phyloP scores from a whole-genome alignment of 192 early-diverging fungal genomes.

The Coemansia sp. region DNA sequence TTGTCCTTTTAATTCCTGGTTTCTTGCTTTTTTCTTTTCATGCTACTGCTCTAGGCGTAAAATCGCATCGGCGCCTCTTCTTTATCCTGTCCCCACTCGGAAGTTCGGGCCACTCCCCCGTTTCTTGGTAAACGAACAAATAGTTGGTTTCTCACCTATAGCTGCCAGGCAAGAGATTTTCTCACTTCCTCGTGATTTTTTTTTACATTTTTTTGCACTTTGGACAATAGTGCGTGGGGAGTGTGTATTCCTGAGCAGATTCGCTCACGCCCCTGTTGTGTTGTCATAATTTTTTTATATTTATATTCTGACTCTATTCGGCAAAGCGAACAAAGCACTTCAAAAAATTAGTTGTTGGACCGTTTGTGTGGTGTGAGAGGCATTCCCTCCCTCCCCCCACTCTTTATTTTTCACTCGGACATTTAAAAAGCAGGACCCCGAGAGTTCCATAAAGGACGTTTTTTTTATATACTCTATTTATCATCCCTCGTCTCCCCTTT shows the following conservation, averaged over 20 bases:
- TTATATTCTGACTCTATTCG: neutral
- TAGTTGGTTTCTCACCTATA: neutral
- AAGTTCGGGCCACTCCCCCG: neutral
- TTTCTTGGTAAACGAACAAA: neutral
- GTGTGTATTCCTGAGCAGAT: neutral
- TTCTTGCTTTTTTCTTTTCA: neutral
- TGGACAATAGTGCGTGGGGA: slow-evolving; percentile 3
- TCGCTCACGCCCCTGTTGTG: slow-evolving; percentile 1
- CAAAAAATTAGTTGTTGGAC: neutral
- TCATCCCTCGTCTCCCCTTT: neutral
- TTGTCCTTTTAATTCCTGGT: neutral
- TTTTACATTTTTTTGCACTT: neutral
- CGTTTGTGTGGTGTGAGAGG: slow-evolving; percentile 6
- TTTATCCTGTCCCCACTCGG: slow-evolving; percentile 4
- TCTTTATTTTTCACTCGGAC: neutral
- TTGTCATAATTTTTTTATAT: neutral
- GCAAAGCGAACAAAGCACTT: neutral
- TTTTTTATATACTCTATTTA: neutral
- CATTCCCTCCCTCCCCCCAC: neutral
- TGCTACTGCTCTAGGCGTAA: neutral
- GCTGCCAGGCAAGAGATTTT: neutral
- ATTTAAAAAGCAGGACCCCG: neutral
- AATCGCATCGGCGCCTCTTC: neutral
- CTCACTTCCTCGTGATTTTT: slow-evolving; percentile 8
- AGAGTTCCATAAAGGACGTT: neutral